phyloP scores from a whole-genome alignment of 257 asterid genomes.

The Primulina huaijiensis region DNA sequence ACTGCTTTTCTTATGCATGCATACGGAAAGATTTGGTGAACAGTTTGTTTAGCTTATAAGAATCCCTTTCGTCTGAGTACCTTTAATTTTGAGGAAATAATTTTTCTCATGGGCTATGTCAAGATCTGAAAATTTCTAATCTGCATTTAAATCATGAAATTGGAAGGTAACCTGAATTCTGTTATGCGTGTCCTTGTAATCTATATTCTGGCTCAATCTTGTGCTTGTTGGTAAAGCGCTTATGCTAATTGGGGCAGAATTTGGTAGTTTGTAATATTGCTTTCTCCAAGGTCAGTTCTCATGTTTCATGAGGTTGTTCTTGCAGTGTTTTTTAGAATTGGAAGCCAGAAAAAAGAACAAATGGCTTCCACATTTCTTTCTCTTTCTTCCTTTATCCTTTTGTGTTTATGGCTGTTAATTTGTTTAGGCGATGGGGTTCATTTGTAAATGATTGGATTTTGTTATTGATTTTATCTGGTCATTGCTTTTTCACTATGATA shows the following conservation, averaged over 20 bases:
- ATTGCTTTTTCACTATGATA: constrained; percentile 4
- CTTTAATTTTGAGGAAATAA: background rate
- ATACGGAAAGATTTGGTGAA: background rate
- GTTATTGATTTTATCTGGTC: background rate
- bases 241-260: background rate
- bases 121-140: constrained; percentile 12
- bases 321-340: background rate
- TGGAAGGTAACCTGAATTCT: constrained; percentile 2
- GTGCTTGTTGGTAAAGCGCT: background rate
- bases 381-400: background rate
- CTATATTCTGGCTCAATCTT: constrained; percentile 12
- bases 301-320: background rate
- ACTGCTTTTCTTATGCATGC: constrained; percentile 14
- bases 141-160: constrained; percentile 4
- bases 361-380: background rate
- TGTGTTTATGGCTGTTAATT: constrained; percentile 1
- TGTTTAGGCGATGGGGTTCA: background rate
- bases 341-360: background rate
- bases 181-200: constrained; percentile 1
- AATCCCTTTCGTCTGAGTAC: constrained; percentile 7
- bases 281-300: background rate
- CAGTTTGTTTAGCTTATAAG: background rate
- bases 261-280: background rate
- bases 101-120: constrained; percentile 9
- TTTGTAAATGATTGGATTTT: constrained; percentile 13